Percentiles rank a stretch among this genome's conserved stretches.
Conservation (phyloP, 768 basidiomycete genomes). For the Amanita muscaria region DNA sequence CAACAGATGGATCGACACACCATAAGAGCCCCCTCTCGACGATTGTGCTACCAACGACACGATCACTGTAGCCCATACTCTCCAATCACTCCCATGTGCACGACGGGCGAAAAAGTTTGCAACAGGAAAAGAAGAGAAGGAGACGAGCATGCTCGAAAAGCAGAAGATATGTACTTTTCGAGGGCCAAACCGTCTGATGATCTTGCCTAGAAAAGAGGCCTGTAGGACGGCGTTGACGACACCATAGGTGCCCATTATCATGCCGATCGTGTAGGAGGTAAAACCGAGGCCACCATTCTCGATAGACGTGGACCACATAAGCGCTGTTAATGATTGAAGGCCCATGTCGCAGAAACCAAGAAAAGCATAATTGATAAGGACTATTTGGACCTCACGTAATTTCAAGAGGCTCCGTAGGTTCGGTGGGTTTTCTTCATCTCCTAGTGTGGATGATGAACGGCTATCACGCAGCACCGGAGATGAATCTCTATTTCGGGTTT, state of each 20-base stretch:
- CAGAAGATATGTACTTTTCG: slow-evolving; percentile 35
- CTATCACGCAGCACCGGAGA: too few species aligned
- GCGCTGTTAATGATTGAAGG: slow-evolving; percentile 11
- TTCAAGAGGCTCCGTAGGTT: background rate
- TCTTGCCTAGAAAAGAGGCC: slow-evolving; percentile 34
- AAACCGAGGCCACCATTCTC: slow-evolving; percentile 48
- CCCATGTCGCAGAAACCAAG: background rate
- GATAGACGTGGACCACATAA: slow-evolving; percentile 40
- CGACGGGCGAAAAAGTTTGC: slow-evolving; percentile 7
- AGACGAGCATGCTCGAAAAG: slow-evolving; percentile 11
- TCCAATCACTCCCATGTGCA: background rate
- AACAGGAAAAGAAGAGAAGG: slow-evolving; percentile 12
- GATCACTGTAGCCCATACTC: background rate
- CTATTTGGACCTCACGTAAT: background rate
- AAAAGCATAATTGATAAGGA: background rate
- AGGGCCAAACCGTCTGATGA: slow-evolving; percentile 36
- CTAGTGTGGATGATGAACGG: background rate
- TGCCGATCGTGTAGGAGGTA: slow-evolving; percentile 41
- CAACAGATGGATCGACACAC: background rate
- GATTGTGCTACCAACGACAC: background rate
- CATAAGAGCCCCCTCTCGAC: background rate
- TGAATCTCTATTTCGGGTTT: background rate
- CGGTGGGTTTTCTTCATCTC: background rate
- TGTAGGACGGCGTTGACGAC: slow-evolving; percentile 44
- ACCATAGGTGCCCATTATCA: slow-evolving; percentile 41